Evolutionary conservation across 768 basidiomycete species (phyloP), one percentile per base, ranked within the genome.

Genomic region (Auriscalpium microsporum): DNA sequence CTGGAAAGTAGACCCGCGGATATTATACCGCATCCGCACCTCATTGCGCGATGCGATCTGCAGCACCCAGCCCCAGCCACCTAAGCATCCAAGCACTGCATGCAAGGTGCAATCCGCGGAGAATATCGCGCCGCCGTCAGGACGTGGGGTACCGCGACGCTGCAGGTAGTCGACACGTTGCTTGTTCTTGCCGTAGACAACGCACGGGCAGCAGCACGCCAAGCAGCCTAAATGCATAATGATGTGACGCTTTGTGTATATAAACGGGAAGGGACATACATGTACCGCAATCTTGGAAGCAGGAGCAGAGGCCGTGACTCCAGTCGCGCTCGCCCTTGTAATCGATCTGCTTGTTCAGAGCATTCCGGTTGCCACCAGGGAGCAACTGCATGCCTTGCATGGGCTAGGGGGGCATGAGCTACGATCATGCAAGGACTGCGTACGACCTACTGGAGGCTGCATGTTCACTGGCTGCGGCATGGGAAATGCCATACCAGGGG

Each of bases 171-270:
- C 59, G 21, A 68, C 45, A 17, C 74, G 70, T 45, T 67, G 61
- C 48, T 66, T 73, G 63, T 71, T 71, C 57, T 70, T 60, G 16
- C 67, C 69, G 52, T 74, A 73, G 9, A 69, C 62, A 28, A 73
- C 61, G 58, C 74, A 76, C 10, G 76, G 73, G 58, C 64, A 72
- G 59, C 62, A 74, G 50, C 64, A 70, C 1, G 75, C 61, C 37
- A 58, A 8, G 48, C 40, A 58, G 21, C 56, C 46, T 47, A 28
- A 3, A 28, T 19, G 16, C 2, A 4, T 6, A n/a, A 6, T 17
- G 11, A 8, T 3, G 2, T 23, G 16, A 9, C 7, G 11, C 2
- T 28, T 23, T 4, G 7, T 28, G 28, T 28, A 11, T 7, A 19
- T 5, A 47, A 19, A 3, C 46, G 14, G 23, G 46, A 33, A 14